Evolutionary conservation across 2,329 filamentous ascomycete genomes (phyloP), one percentile per base, ranked within the genome.

Genomic region (Aspergillus proliferans): DNA sequence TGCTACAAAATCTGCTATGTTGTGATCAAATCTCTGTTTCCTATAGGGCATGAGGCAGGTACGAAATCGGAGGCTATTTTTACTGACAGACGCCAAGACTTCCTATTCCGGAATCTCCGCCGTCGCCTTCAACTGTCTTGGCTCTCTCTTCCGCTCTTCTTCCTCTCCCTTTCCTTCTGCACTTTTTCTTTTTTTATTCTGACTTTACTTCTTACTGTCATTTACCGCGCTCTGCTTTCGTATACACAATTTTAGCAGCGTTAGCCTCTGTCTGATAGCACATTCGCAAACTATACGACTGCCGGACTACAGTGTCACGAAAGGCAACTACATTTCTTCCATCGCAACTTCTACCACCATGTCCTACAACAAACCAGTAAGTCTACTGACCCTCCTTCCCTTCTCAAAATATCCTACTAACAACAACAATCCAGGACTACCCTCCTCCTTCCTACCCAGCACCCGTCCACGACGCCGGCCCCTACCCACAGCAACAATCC

Each of bases 371-470:
- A 67, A 67, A 47, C 64, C 64, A 7, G 64, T 67, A 55, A 46
- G 63, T 57, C 19, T 8, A 39, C n/a, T 1, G 2, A 30, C 26
- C 2, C 8, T 19, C 10, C 2, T 12, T 22, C 9, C 18, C 38
- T 40, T 40, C 38, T 40, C 6, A 10, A 19, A 39, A 33, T 47
- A 42, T n/a, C 9, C 21, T 19, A 30, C 38, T 45, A 45, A 51
- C 40, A 43, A 19, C 34, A 39, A 3, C 24, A 38, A 26, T 45
- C 9, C 24, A 69, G 64, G 62, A 59, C 47, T 61, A 60, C 28
- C 62, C 66, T 34, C 68, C 68, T 14, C 68, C 68, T n/a, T 63
- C 68, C 26, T 71, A 71, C 52, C 67, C 67, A 9, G 52, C 61
- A 6, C 62, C 64, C 2, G 54, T 57, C 56, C 62, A 69, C 54